Base-by-base conservation (phyloP, 352 stramenopile genomes). In the Pythium utonaiense region DNA sequence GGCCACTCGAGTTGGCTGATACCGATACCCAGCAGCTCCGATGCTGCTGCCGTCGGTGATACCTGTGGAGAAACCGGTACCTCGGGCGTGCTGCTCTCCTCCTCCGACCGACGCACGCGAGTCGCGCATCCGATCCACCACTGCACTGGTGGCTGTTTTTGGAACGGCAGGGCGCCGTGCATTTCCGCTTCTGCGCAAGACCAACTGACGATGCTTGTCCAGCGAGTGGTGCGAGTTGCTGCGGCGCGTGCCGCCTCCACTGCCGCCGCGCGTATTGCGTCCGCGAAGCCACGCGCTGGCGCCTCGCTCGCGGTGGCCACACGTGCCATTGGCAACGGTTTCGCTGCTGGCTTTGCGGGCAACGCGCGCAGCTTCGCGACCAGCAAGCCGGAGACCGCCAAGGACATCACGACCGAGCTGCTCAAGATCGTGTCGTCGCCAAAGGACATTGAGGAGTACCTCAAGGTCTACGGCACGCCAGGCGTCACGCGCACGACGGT, bases 401-500 rank as follows among this genome's bases (percentile, higher is more conserved):
- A 86, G 57, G 80, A 91, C 40, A 41, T 94, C 36, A 69, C 80
- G 36, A 87, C 75, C 59, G 67, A 78, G 25, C 65, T 88, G 40
- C 67, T 86, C 40, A 47, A 77, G 54, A 83, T 88, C 64, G 64
- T 94, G 40, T 71, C 67, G 34, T 73, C 79, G 7, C 77, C 86
- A 44, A 56, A 50, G 12, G 80, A 87, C 45, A 72, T 92, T 17
- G 59, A 80, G 19, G 82, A 92, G 67, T 92, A 91, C 67, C 62
- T 82, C 49, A 67, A 76, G 57, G 69, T 89, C 60, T 94, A 94
- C 63, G 74, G 83, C 45, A 89, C 76, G 25, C 83, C 85, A 2
- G 83, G 81, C 53, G 75, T 76, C 34, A 78, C 74, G 59, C 85
- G 78, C 63, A 91, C 80, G 47, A 90, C 85, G 0, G 86, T 96